A percentile compares a stretch with the other conserved stretches of the same genome.
Conservation (phyloP, 768 basidiomycete species). For the Mycena galopus region DNA sequence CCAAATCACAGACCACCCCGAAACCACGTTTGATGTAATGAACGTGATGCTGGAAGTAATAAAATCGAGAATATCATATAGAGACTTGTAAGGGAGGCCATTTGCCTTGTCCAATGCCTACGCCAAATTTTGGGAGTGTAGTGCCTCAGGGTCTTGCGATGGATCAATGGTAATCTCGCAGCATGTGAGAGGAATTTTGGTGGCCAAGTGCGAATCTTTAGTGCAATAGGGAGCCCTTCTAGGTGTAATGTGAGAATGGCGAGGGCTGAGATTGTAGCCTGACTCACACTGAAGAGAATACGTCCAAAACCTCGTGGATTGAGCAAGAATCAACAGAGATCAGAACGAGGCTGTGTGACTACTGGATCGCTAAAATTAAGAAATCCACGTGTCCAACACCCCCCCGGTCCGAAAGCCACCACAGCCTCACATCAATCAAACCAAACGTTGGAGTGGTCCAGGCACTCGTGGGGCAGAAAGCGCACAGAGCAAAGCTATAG, state of each 20-base stretch:
- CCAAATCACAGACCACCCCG: not conserved
- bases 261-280: not conserved
- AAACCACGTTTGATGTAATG: conserved; percentile 5
- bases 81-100: not conserved
- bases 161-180: not conserved
- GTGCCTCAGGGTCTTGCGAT: not conserved
- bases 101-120: not conserved
- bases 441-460: too few relatives aligned
- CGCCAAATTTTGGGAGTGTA: not conserved
- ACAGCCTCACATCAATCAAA: too few relatives aligned
- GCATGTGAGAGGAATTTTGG: not conserved
- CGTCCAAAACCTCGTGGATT: not conserved
- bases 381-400: conserved; percentile 4
- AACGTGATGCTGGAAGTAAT: not conserved
- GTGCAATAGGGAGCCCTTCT: not conserved
- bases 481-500: too few relatives aligned
- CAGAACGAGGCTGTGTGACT: not conserved
- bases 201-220: not conserved
- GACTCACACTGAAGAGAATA: not conserved
- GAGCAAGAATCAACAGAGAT: not conserved
- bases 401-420: conserved; percentile 9
- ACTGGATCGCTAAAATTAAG: not conserved
- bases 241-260: not conserved
- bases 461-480: too few relatives aligned
- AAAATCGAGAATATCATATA: conserved; percentile 10